Evolutionary conservation across 169 alveolate genomes (phyloP), one percentile per base, ranked within the genome.

Genomic region (Cystoisospora suis): DNA sequence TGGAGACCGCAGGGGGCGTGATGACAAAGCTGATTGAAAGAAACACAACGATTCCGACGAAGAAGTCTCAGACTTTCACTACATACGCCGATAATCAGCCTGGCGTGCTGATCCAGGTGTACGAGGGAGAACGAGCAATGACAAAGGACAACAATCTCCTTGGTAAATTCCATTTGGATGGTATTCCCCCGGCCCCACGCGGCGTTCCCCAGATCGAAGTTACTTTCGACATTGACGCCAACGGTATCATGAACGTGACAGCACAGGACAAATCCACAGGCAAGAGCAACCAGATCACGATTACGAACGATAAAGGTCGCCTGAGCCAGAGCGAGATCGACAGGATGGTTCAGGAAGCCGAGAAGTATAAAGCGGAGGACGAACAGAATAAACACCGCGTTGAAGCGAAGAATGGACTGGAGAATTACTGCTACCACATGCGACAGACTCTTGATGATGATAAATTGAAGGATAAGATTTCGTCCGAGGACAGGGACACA

Each of bases 31-130:
- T 99, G 89, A 98, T 99, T 93, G 98, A 97, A 91, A 96, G 99
- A 93, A 99, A 98, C 96, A 99, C 99, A 32, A 98, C 99, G 45
- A 98, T 99, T 86, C 99, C 99, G 38, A 98, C 99, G 92, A 98
- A 98, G 95, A 99, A 99, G 95, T 95, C 99, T 81, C 99, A 98
- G 96, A 97, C 97, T 75, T 98, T 98, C 97, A 97, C 99, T 38
- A 99, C 99, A 81, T 98, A 98, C 59, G 99, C 99, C 79, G 99
- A 98, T 93, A 98, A 98, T 94, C 99, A 98, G 96, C 98, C 99
- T 58, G 99, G 99, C 86, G 99, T 98, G 89, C 92, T 97, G 93
- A 98, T 98, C 91, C 98, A 97, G 94, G 99, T 98, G 72, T 97
- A 93, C 94, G 99, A 99, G 87, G 95, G 96, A n/a, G 94, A 92